A percentile compares a stretch with the other conserved stretches of the same genome.
These are phyloP conservation scores for Acacia pycnantha DNA, from an alignment of 331 rosid genomes.

Conservation along the genomic window DNA sequence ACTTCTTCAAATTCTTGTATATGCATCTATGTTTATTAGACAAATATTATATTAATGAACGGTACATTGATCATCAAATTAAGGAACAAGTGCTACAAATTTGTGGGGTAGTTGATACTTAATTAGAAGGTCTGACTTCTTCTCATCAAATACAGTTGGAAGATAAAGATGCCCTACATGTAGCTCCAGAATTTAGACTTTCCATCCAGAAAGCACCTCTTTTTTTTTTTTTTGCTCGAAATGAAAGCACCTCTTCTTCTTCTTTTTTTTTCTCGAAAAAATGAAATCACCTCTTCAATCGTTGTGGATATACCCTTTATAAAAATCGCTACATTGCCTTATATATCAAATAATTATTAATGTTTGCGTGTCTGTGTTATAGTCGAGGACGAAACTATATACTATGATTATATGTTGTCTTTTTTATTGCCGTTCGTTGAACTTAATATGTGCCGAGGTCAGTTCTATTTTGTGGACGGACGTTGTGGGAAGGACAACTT, in stretches of 20 bases:
- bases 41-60: background rate
- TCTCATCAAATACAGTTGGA: background rate
- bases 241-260: too few relatives aligned
- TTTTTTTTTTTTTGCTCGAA: too few relatives aligned
- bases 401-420: background rate
- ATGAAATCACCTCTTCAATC: background rate
- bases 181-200: background rate
- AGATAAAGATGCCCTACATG: background rate
- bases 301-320: background rate
- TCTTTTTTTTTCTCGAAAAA: too few relatives aligned
- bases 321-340: background rate
- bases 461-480: background rate
- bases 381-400: background rate
- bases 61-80: background rate
- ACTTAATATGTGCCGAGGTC: background rate
- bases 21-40: background rate
- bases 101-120: background rate
- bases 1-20: background rate
- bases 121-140: background rate
- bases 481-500: background rate
- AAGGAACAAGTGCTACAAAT: background rate
- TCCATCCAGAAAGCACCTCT: background rate
- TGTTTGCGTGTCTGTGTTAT: background rate
- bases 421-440: background rate
- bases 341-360: background rate